Evolutionary conservation across 164 flowering plant genomes (phyloP).

Genomic region (Nymphaea thermarum): DNA sequence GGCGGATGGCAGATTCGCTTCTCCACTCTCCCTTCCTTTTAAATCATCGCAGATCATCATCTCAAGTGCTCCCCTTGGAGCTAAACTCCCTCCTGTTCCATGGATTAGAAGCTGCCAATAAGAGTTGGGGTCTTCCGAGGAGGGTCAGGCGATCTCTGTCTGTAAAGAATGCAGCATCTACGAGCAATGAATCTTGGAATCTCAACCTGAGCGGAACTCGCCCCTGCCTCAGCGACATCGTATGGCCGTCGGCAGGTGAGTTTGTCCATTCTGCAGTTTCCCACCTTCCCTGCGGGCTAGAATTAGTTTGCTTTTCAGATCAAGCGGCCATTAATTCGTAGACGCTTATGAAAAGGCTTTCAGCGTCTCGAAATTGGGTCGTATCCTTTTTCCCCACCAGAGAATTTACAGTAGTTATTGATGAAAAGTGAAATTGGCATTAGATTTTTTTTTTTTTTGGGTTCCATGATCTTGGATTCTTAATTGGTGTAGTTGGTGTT

Average conservation of each 20-base stretch:
- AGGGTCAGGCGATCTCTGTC: neutral
- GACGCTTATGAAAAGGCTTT: too few species aligned
- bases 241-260: conserved; percentile 82
- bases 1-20: neutral
- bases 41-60: neutral
- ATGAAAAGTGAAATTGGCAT: neutral
- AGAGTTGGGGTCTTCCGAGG: neutral
- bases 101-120: neutral
- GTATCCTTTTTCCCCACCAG: too few species aligned
- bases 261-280: neutral
- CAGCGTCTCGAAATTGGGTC: too few species aligned
- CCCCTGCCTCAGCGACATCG: conserved; percentile 63
- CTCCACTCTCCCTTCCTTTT: neutral
- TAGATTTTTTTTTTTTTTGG: neutral
- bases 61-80: neutral
- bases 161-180: neutral
- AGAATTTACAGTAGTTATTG: too few species aligned
- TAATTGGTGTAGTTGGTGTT: neutral
- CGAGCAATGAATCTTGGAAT: conserved; percentile 19
- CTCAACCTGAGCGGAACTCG: conserved; percentile 10
- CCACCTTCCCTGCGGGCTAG: too few species aligned
- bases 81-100: neutral
- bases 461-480: neutral
- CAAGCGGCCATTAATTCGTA: too few species aligned
- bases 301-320: too few species aligned